Conservation (phyloP, 345 rosid species). For the Cardamine resedifolia region DNA sequence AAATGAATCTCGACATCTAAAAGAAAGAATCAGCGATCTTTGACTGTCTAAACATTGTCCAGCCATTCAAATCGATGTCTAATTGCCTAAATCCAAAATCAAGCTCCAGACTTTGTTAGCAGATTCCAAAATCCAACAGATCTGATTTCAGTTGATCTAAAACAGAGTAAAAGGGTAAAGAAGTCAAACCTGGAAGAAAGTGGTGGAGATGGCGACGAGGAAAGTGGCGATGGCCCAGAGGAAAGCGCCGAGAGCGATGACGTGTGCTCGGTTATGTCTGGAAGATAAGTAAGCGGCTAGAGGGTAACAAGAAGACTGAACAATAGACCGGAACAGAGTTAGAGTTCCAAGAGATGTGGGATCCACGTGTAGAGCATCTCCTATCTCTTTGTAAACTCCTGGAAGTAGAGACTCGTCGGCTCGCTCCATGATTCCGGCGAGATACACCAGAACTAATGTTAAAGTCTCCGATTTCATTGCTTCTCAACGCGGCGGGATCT, state of each 20-base stretch:
- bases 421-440: conserved; percentile 64
- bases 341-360: conserved; percentile 64
- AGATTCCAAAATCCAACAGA: conserved; percentile 4
- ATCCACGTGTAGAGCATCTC: conserved; percentile 54
- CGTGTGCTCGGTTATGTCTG: conserved; percentile 60
- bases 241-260: conserved; percentile 68
- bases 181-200: conserved; percentile 54
- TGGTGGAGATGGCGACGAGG: conserved; percentile 61
- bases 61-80: neutral
- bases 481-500: neutral
- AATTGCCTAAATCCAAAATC: neutral
- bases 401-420: conserved; percentile 72
- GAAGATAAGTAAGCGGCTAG: conserved; percentile 65
- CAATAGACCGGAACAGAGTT: conserved; percentile 60
- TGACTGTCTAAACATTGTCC: neutral
- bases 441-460: conserved; percentile 57
- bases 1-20: neutral
- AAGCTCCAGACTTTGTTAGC: conserved; percentile 15
- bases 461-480: conserved; percentile 52
- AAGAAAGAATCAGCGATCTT: neutral
- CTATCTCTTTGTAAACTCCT: conserved; percentile 68
- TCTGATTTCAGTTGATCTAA: neutral
- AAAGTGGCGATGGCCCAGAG: conserved; percentile 73
- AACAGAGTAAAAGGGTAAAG: neutral
- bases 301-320: conserved; percentile 62